phyloP scores from a whole-genome alignment of 139 green algal genomes.

The Coccomyxa sp. region DNA sequence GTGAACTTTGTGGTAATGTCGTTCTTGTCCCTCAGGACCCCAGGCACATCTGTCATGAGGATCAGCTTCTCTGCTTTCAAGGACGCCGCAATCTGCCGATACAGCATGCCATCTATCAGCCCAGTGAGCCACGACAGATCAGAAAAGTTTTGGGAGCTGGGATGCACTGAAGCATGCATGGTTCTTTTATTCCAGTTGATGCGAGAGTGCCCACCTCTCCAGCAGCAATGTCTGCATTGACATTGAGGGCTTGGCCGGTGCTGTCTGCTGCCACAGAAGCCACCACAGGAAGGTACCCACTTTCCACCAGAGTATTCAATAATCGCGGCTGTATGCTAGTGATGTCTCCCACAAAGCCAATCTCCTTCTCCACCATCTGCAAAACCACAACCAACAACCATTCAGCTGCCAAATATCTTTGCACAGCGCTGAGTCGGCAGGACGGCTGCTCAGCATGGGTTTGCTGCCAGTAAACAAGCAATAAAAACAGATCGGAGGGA shows the following conservation, averaged over 20 bases:
- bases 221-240: conserved; percentile 97
- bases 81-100: conserved; percentile 76
- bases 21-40: conserved; percentile 87
- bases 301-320: conserved; percentile 64
- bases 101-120: not conserved
- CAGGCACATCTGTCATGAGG: conserved; percentile 97
- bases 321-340: conserved; percentile 49
- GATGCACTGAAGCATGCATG: not conserved
- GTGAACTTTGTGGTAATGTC: conserved; percentile 74
- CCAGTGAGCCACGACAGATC: not conserved
- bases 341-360: conserved; percentile 95
- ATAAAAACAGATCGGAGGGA: too few species aligned
- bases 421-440: too few species aligned
- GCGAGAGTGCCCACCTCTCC: conserved; percentile 70
- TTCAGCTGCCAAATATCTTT: too few species aligned
- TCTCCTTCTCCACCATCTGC: conserved; percentile 86
- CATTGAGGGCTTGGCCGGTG: conserved; percentile 89
- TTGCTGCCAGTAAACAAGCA: too few species aligned
- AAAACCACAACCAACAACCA: not conserved
- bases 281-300: conserved; percentile 91
- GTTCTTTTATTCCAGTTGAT: too few species aligned
- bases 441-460: too few species aligned
- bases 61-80: conserved; percentile 98
- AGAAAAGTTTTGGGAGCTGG: not conserved
- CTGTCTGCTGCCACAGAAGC: conserved; percentile 88